Evolutionary conservation across 306 rosid genomes (phyloP), one percentile per base, ranked within the genome.

Genomic region (Cotoneaster glaucophyllus): DNA sequence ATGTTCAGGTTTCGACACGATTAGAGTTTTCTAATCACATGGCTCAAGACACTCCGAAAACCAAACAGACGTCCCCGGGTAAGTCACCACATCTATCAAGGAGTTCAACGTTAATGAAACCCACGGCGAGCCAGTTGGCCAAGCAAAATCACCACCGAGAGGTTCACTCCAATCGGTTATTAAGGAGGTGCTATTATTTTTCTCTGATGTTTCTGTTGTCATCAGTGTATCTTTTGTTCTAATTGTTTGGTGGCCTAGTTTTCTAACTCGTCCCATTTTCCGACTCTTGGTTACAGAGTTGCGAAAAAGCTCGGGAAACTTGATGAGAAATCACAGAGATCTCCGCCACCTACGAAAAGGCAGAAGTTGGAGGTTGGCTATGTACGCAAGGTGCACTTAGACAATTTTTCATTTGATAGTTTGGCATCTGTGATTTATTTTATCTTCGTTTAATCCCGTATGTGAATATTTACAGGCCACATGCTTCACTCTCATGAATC

Each of bases 331-430:
- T 80, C 82, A 25, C 68, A 39, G 69, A 82, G 61, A 63, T 86
- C 91, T 80, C 69, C 86, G 64, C 57, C 85, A 32, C 81, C 87
- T 77, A 84, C 89, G 75, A 95, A 95, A 83, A 86, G 98, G 68
- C 97, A 94, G 73, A 95, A 92, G 87, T 85, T 95, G 80, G 97
- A 90, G 69, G 74, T 89, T 62, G 97, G 98, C 70, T 95, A 76
- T 79, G 66, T 83, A 76, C 58, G 82, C 84, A 94, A 86, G 96
- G 97, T 94, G 71, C 73, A 77, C 34, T 64, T 6, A 3, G 48
- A 37, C 75, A 4, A 68, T 66, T 78, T 24, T 53, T 78, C 26
- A 48, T 32, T 11, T 71, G 52, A 28, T 31, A 62, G 31, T 34
- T 70, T 25, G 26, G 41, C 45, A 29, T 21, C 45, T 57, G 24